These are phyloP conservation scores for Termitomyces sp. DNA, from an alignment of 768 basidiomycete species.

Conservation along the genomic window DNA sequence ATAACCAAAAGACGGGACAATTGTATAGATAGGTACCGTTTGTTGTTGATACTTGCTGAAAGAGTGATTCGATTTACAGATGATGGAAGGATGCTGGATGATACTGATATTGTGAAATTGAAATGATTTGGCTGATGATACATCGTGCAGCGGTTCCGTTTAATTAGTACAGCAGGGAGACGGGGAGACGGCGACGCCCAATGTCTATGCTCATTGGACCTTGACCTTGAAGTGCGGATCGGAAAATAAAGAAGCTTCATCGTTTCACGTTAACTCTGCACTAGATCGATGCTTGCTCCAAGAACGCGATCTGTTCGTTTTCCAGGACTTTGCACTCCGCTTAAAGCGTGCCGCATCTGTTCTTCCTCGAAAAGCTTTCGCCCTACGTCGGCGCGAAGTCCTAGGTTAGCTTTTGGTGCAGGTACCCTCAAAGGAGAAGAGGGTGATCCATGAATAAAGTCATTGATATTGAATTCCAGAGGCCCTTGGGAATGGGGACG, in stretches of 20 bases:
- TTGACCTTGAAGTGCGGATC: constrained; percentile 3
- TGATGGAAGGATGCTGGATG: constrained; percentile 12
- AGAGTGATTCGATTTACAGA: constrained; percentile 12
- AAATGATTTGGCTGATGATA: constrained; percentile 30
- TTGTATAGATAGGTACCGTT: constrained; percentile 11
- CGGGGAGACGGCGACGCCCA: constrained; percentile 9
- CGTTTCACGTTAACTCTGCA: constrained; percentile 27
- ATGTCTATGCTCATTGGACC: constrained; percentile 17
- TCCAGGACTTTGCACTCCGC: constrained; percentile 19
- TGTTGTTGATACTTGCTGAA: constrained; percentile 14
- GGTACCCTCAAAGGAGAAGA: constrained; percentile 46
- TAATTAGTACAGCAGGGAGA: constrained; percentile 35
- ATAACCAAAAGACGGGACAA: constrained; percentile 8
- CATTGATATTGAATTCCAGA: constrained; percentile 57
- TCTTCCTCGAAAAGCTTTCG: constrained; percentile 69
- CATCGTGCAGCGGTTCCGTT: constrained; percentile 32
- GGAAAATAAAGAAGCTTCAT: neutral
- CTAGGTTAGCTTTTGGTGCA: constrained; percentile 36
- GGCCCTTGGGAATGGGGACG: constrained; percentile 28
- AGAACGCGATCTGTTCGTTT: constrained; percentile 25
- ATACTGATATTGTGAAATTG: constrained; percentile 13
- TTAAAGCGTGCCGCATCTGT: constrained; percentile 39
- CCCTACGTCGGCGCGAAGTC: constrained; percentile 58
- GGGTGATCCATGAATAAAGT: constrained; percentile 71
- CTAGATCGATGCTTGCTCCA: constrained; percentile 39